These are phyloP conservation scores for Magnaporthales sp. DNA, from an alignment of 2,329 filamentous ascomycete genomes.

Conservation along the genomic window DNA sequence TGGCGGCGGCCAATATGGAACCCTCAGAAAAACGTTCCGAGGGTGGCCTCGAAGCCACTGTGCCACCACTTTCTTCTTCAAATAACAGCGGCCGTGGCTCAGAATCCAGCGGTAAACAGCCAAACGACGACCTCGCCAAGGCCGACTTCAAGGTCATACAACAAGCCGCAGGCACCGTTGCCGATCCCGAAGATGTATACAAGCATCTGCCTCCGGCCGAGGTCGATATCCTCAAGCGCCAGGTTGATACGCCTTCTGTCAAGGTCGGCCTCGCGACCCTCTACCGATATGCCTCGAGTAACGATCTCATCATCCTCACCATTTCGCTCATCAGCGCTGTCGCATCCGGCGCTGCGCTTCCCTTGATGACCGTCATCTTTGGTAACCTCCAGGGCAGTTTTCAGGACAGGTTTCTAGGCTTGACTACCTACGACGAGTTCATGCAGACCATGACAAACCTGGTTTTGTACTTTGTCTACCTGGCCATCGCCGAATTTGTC, in stretches of 20 bases:
- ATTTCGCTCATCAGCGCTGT: slow-evolving; percentile 58
- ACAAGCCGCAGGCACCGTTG: slow-evolving; percentile 6
- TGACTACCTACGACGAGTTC: not conserved
- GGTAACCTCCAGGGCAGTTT: slow-evolving; percentile 35
- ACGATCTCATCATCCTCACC: slow-evolving; percentile 40
- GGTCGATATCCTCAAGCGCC: not conserved
- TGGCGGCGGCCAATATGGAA: slow-evolving; percentile 5
- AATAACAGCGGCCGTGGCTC: slow-evolving; percentile 2
- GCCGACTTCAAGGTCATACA: slow-evolving; percentile 32
- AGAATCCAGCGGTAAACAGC: slow-evolving; percentile 4
- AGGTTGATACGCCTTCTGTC: not conserved
- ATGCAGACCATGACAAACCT: slow-evolving; percentile 65
- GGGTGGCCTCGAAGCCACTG: slow-evolving; percentile 7
- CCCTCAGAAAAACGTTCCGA: slow-evolving; percentile 10
- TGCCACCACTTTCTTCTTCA: not conserved
- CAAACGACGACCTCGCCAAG: slow-evolving; percentile 23
- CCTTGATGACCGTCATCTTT: slow-evolving; percentile 58
- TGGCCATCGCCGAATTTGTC: slow-evolving; percentile 72
- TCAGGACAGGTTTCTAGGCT: not conserved
- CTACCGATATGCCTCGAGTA: not conserved
- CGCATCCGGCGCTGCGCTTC: slow-evolving; percentile 64
- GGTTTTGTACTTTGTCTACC: slow-evolving; percentile 78
- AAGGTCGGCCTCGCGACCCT: not conserved
- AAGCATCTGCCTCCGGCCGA: not conserved
- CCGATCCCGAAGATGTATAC: not conserved